Conservation (phyloP, 225 moss, liverwort and hornwort genomes). For the Neckera pumila region DNA sequence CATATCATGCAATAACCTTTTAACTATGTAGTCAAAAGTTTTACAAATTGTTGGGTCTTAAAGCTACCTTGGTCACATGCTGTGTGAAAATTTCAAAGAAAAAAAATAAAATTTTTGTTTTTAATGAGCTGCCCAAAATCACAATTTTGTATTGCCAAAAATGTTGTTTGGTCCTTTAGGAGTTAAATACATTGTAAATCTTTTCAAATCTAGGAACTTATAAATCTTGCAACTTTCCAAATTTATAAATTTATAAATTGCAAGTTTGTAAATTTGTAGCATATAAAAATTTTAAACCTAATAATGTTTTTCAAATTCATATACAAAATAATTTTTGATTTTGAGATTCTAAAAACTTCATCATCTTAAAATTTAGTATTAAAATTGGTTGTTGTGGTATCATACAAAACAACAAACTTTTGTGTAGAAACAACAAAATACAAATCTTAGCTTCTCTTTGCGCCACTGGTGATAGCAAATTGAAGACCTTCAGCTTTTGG, state of each 20-base stretch:
- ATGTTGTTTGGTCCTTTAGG: too few species aligned
- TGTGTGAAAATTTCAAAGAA: too few species aligned
- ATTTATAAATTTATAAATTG: not conserved
- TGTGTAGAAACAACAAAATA: not conserved
- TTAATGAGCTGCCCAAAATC: too few species aligned
- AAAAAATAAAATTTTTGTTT: too few species aligned
- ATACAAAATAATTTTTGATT: not conserved
- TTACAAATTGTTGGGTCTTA: too few species aligned
- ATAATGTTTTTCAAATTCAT: not conserved
- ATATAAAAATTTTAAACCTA: rapidly evolving
- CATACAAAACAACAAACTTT: rapidly evolving
- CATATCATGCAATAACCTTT: too few species aligned
- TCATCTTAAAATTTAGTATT: not conserved
- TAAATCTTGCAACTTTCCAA: not conserved
- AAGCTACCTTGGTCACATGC: too few species aligned
- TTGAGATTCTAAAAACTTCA: not conserved
- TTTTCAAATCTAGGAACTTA: not conserved
- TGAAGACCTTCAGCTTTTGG: not conserved
- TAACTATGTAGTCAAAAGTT: too few species aligned
- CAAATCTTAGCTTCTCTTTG: rapidly evolving
- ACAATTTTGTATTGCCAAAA: too few species aligned
- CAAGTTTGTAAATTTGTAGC: not conserved
- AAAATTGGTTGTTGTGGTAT: not conserved
- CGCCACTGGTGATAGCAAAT: rapidly evolving
- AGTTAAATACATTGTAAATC: rapidly evolving